Conservation (phyloP, 2,329 filamentous ascomycete species). For the Fusarium brachygibbosum region DNA sequence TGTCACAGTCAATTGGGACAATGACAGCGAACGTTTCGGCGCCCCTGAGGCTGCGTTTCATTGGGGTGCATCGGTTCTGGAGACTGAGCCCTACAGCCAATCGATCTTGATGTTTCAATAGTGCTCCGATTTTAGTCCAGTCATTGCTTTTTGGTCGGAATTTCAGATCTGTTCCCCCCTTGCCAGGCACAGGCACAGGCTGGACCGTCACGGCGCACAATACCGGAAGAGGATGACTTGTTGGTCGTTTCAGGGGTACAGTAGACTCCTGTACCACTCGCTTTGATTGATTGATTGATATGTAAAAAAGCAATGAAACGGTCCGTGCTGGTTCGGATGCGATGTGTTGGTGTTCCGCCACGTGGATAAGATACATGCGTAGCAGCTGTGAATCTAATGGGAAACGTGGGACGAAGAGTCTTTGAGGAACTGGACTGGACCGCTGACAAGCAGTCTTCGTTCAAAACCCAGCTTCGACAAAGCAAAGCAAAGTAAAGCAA, state of each 20-base stretch:
- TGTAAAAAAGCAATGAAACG: constrained; percentile 34
- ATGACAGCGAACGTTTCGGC: constrained; percentile 31
- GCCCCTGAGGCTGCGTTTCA: constrained; percentile 46
- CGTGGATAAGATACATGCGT: constrained; percentile 40
- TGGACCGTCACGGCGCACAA: background rate
- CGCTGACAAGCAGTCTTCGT: constrained; percentile 8
- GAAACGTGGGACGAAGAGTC: constrained; percentile 24
- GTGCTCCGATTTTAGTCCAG: constrained; percentile 24
- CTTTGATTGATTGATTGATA: constrained; percentile 19
- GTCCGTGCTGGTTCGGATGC: constrained; percentile 26
- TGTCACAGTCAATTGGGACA: constrained; percentile 25
- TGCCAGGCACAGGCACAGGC: constrained; percentile 17
- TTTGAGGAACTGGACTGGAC: constrained; percentile 16
- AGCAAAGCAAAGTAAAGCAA: background rate
- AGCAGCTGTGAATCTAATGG: constrained; percentile 15
- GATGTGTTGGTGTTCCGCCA: constrained; percentile 38
- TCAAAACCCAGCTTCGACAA: background rate
- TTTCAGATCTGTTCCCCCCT: constrained; percentile 26
- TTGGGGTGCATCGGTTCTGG: constrained; percentile 40
- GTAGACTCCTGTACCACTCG: background rate
- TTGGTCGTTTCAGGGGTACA: constrained; percentile 31
- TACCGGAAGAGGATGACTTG: constrained; percentile 9
- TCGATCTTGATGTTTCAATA: constrained; percentile 46
- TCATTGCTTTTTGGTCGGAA: constrained; percentile 45
- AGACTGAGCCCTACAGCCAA: constrained; percentile 37